Evolutionary conservation across 305 asterid species (phyloP), one percentile per base, ranked within the genome.

Genomic region (Fraxinus sp.): DNA sequence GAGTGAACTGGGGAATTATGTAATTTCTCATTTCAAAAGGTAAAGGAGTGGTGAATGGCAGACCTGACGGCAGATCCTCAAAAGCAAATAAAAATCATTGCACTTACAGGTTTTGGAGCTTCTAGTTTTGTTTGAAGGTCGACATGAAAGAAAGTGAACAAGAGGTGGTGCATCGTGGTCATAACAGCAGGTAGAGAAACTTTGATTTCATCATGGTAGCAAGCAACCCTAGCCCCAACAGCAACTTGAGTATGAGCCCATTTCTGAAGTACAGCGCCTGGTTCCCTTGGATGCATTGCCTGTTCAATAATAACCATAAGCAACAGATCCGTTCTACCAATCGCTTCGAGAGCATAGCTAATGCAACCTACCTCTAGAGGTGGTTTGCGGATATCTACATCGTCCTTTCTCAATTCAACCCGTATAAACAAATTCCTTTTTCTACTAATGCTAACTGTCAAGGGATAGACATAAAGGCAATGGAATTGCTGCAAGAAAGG

Each of bases 401-500:
- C 99, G 80, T 95, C 99, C 89, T 93, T 93, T 84, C 95, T 91
- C 86, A 97, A 93, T 87, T 97, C 99, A 82, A 97, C 93, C 73
- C 97, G 94, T 83, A 97, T 91, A 85, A 97, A 95, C 94, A 97
- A 85, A 90, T 97, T 97, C 87, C 98, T 91, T 92, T 97, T 97
- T 85, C 98, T 90, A 88, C 92, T 90, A 98, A 95, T 89, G 91
- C 91, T 91, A 78, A 95, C 95, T 83, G 93, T 93, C 90, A 93
- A 86, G 37, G 99, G 99, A 88, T 95, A 92, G 84, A 93, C 95
- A 92, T 95, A 97, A 77, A 97, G 98, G 90, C 97, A 95, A 87
- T 97, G 99, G 84, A 97, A 97, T 85, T 90, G 98, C 89, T 95
- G 98, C 90, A 94, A 89, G 92, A 93, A 97, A 59, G 99, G 99